phyloP scores from a whole-genome alignment of 108 stramenopile genomes.

The Fragilaria crotonensis region DNA sequence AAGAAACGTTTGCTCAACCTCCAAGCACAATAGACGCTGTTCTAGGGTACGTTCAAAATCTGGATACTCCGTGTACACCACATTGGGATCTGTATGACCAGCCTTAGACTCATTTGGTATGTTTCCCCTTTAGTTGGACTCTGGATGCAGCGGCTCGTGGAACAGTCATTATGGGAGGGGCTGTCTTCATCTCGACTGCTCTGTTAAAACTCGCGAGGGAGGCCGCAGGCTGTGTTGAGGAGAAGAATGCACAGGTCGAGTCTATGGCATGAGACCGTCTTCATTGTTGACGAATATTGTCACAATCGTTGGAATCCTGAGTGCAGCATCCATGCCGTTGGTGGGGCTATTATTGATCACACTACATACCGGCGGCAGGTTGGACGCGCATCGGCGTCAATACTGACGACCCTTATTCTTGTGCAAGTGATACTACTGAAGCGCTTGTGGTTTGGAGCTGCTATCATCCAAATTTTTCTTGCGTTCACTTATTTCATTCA shows the following conservation, averaged over 20 bases:
- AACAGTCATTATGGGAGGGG: constrained; percentile 34
- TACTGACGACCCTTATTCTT: constrained; percentile 12
- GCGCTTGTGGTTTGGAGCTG: constrained; percentile 30
- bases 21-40: too few species aligned
- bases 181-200: constrained; percentile 3
- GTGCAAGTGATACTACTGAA: constrained; percentile 11
- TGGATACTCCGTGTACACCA: too few species aligned
- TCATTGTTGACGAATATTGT: constrained; percentile 20
- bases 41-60: too few species aligned
- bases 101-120: too few species aligned
- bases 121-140: too few species aligned
- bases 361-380: constrained; percentile 34
- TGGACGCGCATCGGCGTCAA: constrained; percentile 19
- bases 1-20: too few species aligned
- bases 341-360: constrained; percentile 40
- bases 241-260: constrained; percentile 7
- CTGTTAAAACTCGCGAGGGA: neutral
- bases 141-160: constrained; percentile 50
- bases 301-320: constrained; percentile 20
- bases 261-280: constrained; percentile 36
- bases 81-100: too few species aligned
- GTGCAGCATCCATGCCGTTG: constrained; percentile 33
- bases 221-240: neutral
- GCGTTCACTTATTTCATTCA: neutral
- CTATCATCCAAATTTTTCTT: constrained; percentile 10